Evolutionary conservation across 441 rosid species (phyloP), one percentile per base, ranked within the genome.

Genomic region (Viola pubescens): DNA sequence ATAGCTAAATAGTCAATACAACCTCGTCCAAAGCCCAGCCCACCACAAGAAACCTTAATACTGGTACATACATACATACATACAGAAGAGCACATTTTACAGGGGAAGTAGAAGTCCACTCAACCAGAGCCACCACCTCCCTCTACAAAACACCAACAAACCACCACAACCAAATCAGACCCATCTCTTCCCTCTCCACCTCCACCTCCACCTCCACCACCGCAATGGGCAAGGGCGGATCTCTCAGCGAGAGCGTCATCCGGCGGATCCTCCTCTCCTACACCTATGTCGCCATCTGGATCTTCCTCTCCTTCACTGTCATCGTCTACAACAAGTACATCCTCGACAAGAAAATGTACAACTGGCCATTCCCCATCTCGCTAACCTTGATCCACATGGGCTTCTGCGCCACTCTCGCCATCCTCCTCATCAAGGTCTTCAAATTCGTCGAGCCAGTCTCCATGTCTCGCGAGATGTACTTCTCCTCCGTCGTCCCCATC

Each of bases 351-450:
- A 89, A 92, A 82, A 84, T 92, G 91, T 92, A 89, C 82, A 84
- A 85, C 63, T 92, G 98, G 98, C 98, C 98, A 0, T 92, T 72
- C 66, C 98, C 98, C 0, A 84, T 92, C 73, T 85, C 98, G 0
- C 98, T 92, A 55, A 92, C 98, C 66, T 87, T 92, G 94, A 89
- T 89, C 82, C 98, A 92, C 78, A 92, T 92, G 98, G 76, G 91
- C 51, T 92, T 92, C 54, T 91, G 98, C 73, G 75, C 98, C 48
- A 65, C 91, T 38, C 86, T 91, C 10, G 95, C 98, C 42, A 58
- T 83, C 72, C 73, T 89, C 74, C 78, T 91, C 74, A 80, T 91
- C 86, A 91, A 91, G 43, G 86, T 91, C 68, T 84, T 91, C 82
- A 89, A 89, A 64, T 44, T 89, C 52, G 98, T 91, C 11, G 97